Evolutionary conservation across 2,329 filamentous ascomycete species (phyloP), one percentile per base, ranked within the genome.

Genomic region (Karstenula rhodostoma): DNA sequence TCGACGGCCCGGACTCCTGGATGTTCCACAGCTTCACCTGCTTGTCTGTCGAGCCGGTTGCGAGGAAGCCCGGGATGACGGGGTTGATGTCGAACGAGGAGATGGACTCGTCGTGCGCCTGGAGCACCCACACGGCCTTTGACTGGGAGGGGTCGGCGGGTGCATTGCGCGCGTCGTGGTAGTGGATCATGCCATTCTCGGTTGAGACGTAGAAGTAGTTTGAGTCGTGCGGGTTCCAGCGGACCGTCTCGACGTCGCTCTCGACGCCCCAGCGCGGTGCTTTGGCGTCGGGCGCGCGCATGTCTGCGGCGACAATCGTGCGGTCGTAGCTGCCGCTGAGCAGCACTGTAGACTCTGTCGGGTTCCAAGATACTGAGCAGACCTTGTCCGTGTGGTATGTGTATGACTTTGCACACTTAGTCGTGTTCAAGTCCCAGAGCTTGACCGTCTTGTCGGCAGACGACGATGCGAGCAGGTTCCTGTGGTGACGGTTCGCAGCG

Each of bases 401-500:
- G 84, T 99, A 99, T 47, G 94, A 97, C 82, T 97, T 95, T 71
- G 95, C 95, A 79, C 93, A 97, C 78, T 90, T 93, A 62, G 91
- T 87, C 3, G 93, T 97, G 82, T 93, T 92, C 64, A 99, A 83
- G 77, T 99, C 95, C 95, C 95, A 99, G 22, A 99, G 86, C 83
- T 99, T 99, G 73, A 98, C 89, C 2, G 95, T 99, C 82, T 94
- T 93, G 82, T 99, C 95, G 22, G 95, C 95, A 1, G 95, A 99
- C 1, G 92, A 93, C 0, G 94, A 98, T 13, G 95, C 95, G 48
- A 99, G 87, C 59, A 99, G 86, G 77, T 98, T 98, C 65, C 94
- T 89, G 81, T 99, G 94, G 74, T 94, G 90, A 72, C 94, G 86
- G 83, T 99, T 99, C 52, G 93, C 93, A 3, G 95, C 91, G 46